Evolutionary conservation across 495 filamentous ascomycete species (phyloP).

Genomic region (Talaromyces thailandensis): DNA sequence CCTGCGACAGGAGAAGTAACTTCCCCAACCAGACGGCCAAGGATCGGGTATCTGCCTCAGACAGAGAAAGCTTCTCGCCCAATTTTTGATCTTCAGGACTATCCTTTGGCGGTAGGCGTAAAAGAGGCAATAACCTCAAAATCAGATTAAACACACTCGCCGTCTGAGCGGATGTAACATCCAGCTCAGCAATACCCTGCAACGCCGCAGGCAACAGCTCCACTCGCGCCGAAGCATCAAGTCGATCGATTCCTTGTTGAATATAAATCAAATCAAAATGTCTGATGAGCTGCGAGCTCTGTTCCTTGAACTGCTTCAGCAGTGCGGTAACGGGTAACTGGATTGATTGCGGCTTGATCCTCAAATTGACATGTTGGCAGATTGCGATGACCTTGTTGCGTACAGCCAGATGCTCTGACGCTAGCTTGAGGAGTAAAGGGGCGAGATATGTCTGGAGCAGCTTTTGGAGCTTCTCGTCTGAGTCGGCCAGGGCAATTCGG

Average conservation of each 20-base stretch:
- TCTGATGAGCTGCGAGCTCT: slow-evolving; percentile 59
- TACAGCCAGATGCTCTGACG: slow-evolving; percentile 69
- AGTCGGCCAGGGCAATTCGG: slow-evolving; percentile 73
- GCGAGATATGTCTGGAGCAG: slow-evolving; percentile 72
- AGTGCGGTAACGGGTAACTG: slow-evolving; percentile 75
- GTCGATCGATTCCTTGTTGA: slow-evolving; percentile 71
- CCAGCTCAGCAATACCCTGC: slow-evolving; percentile 59
- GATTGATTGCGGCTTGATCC: slow-evolving; percentile 60
- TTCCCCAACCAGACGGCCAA: slow-evolving; percentile 71
- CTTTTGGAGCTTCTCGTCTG: slow-evolving; percentile 71
- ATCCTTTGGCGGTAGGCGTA: slow-evolving; percentile 65
- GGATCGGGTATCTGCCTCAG: slow-evolving; percentile 60
- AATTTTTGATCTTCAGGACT: slow-evolving; percentile 66
- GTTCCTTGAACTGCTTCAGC: slow-evolving; percentile 83
- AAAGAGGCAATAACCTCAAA: slow-evolving; percentile 60
- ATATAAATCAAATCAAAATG: slow-evolving; percentile 88
- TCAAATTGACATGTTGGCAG: slow-evolving; percentile 73
- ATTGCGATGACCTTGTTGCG: slow-evolving; percentile 69
- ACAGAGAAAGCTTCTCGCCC: slow-evolving; percentile 56
- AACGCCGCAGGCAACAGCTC: slow-evolving; percentile 65
- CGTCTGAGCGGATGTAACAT: slow-evolving; percentile 51
- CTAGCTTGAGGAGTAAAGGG: slow-evolving; percentile 74
- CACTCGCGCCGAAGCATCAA: slow-evolving; percentile 52
- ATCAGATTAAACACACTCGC: slow-evolving; percentile 77
- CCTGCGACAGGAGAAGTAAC: slow-evolving; percentile 59